Percentiles rank a stretch among this genome's conserved stretches.
These are phyloP conservation scores for Globisporangium parvum DNA, from an alignment of 352 stramenopile genomes.

Conservation along the genomic window DNA sequence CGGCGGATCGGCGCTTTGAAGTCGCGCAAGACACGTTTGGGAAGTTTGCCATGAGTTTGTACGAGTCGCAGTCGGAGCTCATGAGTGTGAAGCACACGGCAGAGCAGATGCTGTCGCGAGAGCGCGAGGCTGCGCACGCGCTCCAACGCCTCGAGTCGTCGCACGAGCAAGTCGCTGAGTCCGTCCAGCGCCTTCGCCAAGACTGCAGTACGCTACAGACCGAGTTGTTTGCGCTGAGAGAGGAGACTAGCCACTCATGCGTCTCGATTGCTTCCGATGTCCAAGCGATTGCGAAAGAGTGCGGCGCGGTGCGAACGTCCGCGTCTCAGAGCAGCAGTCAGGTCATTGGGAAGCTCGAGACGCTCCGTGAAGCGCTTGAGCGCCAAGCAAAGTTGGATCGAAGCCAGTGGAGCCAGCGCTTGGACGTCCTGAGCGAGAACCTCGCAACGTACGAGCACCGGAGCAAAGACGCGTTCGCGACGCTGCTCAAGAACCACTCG, in stretches of 20 bases:
- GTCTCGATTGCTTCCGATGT: constrained; percentile 37
- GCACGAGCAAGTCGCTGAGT: constrained; percentile 39
- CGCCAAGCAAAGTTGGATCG: constrained; percentile 45
- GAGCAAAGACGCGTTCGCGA: constrained; percentile 34
- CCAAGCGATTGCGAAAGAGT: constrained; percentile 40
- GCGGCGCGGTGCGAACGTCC: constrained; percentile 19
- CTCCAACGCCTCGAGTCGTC: constrained; percentile 36
- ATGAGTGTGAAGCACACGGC: constrained; percentile 28
- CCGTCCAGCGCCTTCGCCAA: constrained; percentile 30
- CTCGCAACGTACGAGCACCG: constrained; percentile 32
- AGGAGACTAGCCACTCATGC: constrained; percentile 19
- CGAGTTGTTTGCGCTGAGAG: constrained; percentile 33
- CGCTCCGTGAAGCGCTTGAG: constrained; percentile 37
- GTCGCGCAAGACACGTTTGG: constrained; percentile 39
- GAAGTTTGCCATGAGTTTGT: constrained; percentile 38
- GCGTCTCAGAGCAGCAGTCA: constrained; percentile 36
- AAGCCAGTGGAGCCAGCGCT: constrained; percentile 30
- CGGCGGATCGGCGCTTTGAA: constrained; percentile 31
- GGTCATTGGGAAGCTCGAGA: constrained; percentile 32
- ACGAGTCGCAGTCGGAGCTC: constrained; percentile 44
- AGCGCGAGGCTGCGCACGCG: constrained; percentile 34
- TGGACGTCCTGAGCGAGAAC: constrained; percentile 38
- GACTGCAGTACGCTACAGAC: constrained; percentile 34
- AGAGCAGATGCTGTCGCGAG: constrained; percentile 38
- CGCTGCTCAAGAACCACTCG: constrained; percentile 46